These are phyloP conservation scores for Neurospora sp. DNA, from an alignment of 495 filamentous ascomycete species.

Conservation along the genomic window DNA sequence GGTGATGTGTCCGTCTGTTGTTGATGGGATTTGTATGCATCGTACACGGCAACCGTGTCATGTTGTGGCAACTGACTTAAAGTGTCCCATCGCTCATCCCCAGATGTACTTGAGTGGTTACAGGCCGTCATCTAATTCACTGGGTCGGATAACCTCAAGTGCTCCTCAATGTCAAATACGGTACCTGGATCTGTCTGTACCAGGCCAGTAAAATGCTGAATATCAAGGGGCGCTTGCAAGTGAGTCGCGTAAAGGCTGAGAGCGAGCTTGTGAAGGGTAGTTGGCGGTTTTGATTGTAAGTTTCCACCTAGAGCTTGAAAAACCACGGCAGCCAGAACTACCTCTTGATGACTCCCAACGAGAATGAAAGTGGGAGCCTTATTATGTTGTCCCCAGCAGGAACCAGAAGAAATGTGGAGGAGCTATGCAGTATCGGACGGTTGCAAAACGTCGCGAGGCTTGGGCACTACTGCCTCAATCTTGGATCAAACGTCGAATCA, in stretches of 20 bases:
- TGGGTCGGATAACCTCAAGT: background rate
- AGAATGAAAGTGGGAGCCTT: background rate
- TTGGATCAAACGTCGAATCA: background rate
- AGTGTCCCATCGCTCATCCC: background rate
- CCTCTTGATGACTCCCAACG: no score
- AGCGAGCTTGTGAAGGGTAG: background rate
- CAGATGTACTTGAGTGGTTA: background rate
- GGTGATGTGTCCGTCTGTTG: background rate
- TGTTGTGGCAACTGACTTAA: background rate
- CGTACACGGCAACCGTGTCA: background rate
- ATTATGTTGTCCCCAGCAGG: background rate
- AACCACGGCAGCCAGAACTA: no score
- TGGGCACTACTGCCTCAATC: background rate
- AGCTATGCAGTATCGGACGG: background rate
- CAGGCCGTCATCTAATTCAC: background rate
- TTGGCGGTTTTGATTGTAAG: background rate
- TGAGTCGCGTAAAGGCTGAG: background rate
- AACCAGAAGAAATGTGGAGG: no score
- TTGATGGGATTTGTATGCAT: background rate
- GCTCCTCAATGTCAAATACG: background rate
- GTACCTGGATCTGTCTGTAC: background rate
- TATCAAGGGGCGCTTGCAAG: background rate
- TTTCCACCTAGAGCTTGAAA: background rate
- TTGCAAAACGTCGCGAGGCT: background rate
- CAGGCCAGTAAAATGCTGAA: background rate